A percentile compares a stretch with the other conserved stretches of the same genome.
Conservation (phyloP, 345 rosid genomes). For the Heritiera littoralis region DNA sequence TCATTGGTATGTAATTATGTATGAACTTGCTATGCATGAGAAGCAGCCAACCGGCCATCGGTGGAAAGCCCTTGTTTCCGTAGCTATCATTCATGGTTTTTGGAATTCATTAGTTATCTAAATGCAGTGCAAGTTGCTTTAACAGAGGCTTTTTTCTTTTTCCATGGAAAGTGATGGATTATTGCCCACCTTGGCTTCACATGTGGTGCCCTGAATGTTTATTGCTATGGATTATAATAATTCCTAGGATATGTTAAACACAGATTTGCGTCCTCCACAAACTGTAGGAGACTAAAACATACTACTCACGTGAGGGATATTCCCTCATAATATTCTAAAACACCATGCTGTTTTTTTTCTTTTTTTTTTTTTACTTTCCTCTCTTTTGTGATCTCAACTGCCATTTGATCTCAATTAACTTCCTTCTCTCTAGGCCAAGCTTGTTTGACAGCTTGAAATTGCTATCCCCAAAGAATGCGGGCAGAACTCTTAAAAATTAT, state of each 20-base stretch:
- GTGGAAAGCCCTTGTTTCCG: neutral
- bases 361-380: neutral
- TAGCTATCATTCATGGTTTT: neutral
- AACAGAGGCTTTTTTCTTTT: neutral
- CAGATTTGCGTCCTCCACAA: neutral
- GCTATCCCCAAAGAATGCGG: neutral
- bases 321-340: slow-evolving; percentile 20
- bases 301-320: slow-evolving; percentile 13
- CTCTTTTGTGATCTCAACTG: neutral
- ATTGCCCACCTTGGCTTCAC: neutral
- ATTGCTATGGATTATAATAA: neutral
- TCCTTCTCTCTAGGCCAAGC: neutral
- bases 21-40: neutral
- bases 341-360: neutral
- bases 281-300: neutral
- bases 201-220: neutral
- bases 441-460: neutral
- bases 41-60: neutral
- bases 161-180: neutral
- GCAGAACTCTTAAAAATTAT: too few relatives aligned
- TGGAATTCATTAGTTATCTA: neutral
- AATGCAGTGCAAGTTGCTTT: neutral
- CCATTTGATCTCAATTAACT: neutral
- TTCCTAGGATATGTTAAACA: neutral
- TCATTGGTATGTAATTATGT: neutral